These are phyloP conservation scores for Wilcoxina mikolae DNA, from an alignment of 495 filamentous ascomycete species.

Conservation along the genomic window DNA sequence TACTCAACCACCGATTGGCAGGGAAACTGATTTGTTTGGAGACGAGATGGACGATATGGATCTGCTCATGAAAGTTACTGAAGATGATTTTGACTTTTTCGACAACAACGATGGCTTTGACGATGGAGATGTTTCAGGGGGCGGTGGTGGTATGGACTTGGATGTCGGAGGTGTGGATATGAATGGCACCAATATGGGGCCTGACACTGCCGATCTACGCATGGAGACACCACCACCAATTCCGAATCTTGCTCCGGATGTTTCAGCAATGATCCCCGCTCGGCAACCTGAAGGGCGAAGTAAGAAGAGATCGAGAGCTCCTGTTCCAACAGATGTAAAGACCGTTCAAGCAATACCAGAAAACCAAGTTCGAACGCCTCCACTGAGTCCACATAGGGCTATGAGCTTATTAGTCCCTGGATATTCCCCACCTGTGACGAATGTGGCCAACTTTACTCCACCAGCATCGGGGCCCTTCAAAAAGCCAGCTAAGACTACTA, in stretches of 20 bases:
- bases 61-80: slow-evolving; percentile 23
- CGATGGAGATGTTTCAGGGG: slow-evolving; percentile 10
- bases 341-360: neutral
- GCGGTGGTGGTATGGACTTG: slow-evolving; percentile 22
- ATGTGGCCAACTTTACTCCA: slow-evolving; percentile 22
- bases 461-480: slow-evolving; percentile 16
- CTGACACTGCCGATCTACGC: slow-evolving; percentile 14
- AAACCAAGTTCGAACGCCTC: slow-evolving; percentile 18
- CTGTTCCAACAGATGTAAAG: neutral
- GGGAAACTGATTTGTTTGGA: slow-evolving; percentile 25
- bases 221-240: slow-evolving; percentile 16
- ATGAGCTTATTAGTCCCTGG: slow-evolving; percentile 25
- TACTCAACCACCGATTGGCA: slow-evolving; percentile 2
- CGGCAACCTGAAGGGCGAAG: neutral
- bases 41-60: slow-evolving; percentile 26
- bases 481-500: neutral
- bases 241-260: neutral
- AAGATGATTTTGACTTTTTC: slow-evolving; percentile 28
- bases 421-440: slow-evolving; percentile 17
- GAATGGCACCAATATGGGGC: neutral
- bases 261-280: neutral
- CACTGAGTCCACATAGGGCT: slow-evolving; percentile 25
- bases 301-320: neutral
- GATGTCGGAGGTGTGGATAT: slow-evolving; percentile 14
- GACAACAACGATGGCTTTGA: slow-evolving; percentile 17